phyloP scores from a whole-genome alignment of 1,139 yeast genomes.

The Nakaseomyces uthaithaninus region DNA sequence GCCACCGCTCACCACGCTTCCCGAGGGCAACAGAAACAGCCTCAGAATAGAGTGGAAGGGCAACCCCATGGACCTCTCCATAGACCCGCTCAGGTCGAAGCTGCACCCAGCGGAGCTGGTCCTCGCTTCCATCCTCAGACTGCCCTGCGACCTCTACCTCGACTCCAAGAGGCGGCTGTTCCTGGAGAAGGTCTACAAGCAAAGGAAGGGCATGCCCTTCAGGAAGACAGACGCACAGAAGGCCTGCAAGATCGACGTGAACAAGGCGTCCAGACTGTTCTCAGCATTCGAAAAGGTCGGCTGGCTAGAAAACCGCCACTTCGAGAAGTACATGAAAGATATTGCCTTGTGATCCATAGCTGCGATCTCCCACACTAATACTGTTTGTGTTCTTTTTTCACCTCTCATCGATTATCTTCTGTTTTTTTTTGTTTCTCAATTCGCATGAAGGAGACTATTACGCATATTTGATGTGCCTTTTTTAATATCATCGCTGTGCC shows the following conservation, averaged over 20 bases:
- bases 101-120: conserved; percentile 89
- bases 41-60: conserved; percentile 96
- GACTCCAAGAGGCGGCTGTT: conserved; percentile 90
- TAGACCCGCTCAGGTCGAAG: conserved; percentile 61
- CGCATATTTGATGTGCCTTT: too few relatives aligned
- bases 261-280: conserved; percentile 85
- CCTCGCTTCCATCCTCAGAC: conserved; percentile 78
- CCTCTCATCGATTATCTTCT: background rate
- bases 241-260: conserved; percentile 94
- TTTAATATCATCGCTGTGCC: too few relatives aligned
- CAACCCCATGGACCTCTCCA: conserved; percentile 82
- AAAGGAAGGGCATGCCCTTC: conserved; percentile 70
- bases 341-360: conserved; percentile 20
- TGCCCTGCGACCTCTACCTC: conserved; percentile 79
- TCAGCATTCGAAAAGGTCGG: conserved; percentile 94
- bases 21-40: conserved; percentile 49
- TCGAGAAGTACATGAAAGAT: conserved; percentile 41
- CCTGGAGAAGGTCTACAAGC: conserved; percentile 75
- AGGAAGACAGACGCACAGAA: conserved; percentile 97
- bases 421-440: background rate
- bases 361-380: too few relatives aligned
- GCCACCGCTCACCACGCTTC: conserved; percentile 58
- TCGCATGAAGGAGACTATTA: too few relatives aligned
- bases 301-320: conserved; percentile 79
- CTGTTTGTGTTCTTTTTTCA: conserved; percentile 4